Conservation (phyloP, 2,329 filamentous ascomycete genomes). For the Fusarium algeriense region DNA sequence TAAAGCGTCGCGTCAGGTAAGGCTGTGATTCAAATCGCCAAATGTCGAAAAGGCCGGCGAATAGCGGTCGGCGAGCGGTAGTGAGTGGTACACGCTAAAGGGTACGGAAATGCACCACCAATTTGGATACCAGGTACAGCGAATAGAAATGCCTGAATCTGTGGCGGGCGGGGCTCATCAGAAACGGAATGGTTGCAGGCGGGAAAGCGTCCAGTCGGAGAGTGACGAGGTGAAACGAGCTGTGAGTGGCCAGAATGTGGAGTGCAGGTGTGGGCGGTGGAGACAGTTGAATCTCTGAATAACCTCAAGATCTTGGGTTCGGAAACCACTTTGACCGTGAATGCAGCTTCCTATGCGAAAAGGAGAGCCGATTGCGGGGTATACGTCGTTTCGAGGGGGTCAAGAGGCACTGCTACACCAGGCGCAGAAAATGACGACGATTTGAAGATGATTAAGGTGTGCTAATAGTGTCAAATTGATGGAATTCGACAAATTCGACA, state of each 20-base stretch:
- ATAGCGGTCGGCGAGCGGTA: conserved; percentile 33
- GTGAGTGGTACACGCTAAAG: conserved; percentile 39
- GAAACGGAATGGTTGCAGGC: conserved; percentile 41
- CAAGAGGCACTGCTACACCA: conserved; percentile 48
- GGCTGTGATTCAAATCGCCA: conserved; percentile 40
- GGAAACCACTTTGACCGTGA: conserved; percentile 36
- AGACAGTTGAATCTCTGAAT: conserved; percentile 52
- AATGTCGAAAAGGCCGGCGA: conserved; percentile 29
- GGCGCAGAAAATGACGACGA: conserved; percentile 52
- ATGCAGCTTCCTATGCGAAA: conserved; percentile 30
- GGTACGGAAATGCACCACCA: conserved; percentile 31
- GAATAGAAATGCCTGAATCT: conserved; percentile 30
- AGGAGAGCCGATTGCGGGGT: conserved; percentile 41
- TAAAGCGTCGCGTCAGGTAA: conserved; percentile 35
- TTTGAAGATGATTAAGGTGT: conserved; percentile 54
- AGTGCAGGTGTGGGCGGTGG: conserved; percentile 40
- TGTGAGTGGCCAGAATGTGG: conserved; percentile 46
- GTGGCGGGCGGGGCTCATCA: conserved; percentile 38
- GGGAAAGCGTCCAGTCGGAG: conserved; percentile 36
- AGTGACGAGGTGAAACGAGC: conserved; percentile 39
- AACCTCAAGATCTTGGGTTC: conserved; percentile 53
- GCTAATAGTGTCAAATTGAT: conserved; percentile 57
- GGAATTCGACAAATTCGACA: conserved; percentile 51
- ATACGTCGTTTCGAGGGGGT: conserved; percentile 37
- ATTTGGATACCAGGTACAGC: conserved; percentile 38